Percentiles rank a stretch among this genome's conserved stretches.
These are phyloP conservation scores for Lachancea waltii DNA, from an alignment of 805 yeast genomes.

Conservation along the genomic window DNA sequence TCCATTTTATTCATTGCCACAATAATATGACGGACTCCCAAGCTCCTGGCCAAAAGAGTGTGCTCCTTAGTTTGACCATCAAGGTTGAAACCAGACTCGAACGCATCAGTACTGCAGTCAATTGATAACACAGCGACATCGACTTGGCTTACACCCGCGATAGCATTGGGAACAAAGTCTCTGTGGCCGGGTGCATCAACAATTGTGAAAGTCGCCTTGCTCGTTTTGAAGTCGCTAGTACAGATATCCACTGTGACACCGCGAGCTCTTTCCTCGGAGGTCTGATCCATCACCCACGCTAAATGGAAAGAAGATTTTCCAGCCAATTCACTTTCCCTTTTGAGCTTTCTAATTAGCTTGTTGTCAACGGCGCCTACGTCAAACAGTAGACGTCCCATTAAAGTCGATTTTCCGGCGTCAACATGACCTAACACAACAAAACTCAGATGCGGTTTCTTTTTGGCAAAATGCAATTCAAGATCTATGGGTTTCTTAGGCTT, in stretches of 20 bases:
- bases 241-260: slow-evolving; percentile 99
- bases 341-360: slow-evolving; percentile 93
- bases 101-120: slow-evolving; percentile 96
- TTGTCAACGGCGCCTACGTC: slow-evolving; percentile 95
- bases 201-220: slow-evolving; percentile 88
- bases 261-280: slow-evolving; percentile 94
- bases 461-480: slow-evolving; percentile 73
- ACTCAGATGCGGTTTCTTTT: slow-evolving; percentile 91
- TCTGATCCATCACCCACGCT: slow-evolving; percentile 99
- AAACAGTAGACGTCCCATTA: slow-evolving; percentile 93
- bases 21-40: slow-evolving; percentile 84
- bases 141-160: slow-evolving; percentile 99
- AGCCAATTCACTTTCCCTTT: slow-evolving; percentile 94
- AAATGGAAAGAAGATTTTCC: slow-evolving; percentile 99
- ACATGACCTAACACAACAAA: slow-evolving; percentile 98
- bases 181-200: slow-evolving; percentile 99
- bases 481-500: slow-evolving; percentile 40
- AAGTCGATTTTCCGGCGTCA: slow-evolving; percentile 97
- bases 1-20: slow-evolving; percentile 96
- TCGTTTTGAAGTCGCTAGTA: slow-evolving; percentile 92
- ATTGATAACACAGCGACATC: slow-evolving; percentile 95
- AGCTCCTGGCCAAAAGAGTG: slow-evolving; percentile 90
- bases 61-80: slow-evolving; percentile 99
- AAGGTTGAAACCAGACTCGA: slow-evolving; percentile 96
- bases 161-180: slow-evolving; percentile 96